Base-by-base conservation (phyloP, 2,329 filamentous ascomycete genomes). In the Colletotrichum scovillei region DNA sequence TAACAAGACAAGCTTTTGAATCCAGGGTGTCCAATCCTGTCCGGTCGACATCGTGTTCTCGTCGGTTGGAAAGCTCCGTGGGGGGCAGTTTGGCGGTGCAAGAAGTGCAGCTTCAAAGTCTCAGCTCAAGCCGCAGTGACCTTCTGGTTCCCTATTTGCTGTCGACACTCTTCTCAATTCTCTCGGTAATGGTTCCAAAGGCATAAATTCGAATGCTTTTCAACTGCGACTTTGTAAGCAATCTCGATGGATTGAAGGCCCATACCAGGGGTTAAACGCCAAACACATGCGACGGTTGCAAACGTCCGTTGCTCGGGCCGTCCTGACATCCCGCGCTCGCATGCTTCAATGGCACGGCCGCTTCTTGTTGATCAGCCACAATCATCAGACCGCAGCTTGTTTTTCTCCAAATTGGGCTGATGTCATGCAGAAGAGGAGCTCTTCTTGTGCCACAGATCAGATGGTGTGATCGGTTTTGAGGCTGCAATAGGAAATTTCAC, bases 271-370 rank as follows among this genome's bases (percentile, higher is more conserved):
- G n/a, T 53, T 55, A 28, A 42, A 38, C 30, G n/a, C 38, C 60
- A 69, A 38, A 60, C 55, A 56, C 42, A 70, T 60, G 58, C 55
- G 59, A 70, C 46, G 32, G 42, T 56, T 32, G 42, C 42, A 49
- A 49, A 19, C 32, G 55, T 35, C 59, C 53, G 26, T 52, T 66
- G 60, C 70, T 70, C 70, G 67, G 67, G 60, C 70, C 70, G 70
- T 60, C 46, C 67, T 65, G 32, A 49, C 66, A 70, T 73, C 60
- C 70, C 65, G 55, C 38, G 12, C 53, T 64, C 32, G 53, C 42
- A 16, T 59, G 52, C 24, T 46, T 28, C 32, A 35, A 56, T 12
- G 38, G 35, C 38, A 59, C 28, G 14, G 19, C 28, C 49, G 22
- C 22, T 55, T 4, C 8, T 53, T 57, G 30, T 42, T n/a, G 66